These are phyloP conservation scores for Orbilia brochopaga DNA, from an alignment of 2,329 filamentous ascomycete species.

Conservation along the genomic window DNA sequence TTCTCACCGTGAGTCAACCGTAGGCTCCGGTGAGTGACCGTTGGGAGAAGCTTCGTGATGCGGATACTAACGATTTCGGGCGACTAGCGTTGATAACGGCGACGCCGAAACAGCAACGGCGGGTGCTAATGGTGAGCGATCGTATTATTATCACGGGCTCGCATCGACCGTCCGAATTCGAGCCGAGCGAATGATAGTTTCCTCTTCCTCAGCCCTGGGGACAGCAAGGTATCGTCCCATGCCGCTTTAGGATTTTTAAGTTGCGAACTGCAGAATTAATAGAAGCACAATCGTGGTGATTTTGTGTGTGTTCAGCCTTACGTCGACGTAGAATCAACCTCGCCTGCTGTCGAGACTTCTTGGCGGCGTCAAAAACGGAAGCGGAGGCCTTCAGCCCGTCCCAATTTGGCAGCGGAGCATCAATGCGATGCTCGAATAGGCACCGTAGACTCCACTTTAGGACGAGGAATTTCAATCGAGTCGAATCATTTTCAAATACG, in stretches of 20 bases:
- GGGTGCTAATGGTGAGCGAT: conserved; percentile 11
- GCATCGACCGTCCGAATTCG: conserved; percentile 5
- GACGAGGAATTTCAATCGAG: background rate
- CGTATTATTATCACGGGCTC: background rate
- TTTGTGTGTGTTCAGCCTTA: conserved; percentile 41
- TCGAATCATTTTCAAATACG: conserved; percentile 1
- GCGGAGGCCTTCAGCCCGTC: conserved; percentile 28
- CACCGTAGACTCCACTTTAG: conserved; percentile 12
- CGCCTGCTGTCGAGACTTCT: conserved; percentile 14
- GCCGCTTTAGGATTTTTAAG: background rate
- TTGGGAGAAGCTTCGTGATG: conserved; percentile 31
- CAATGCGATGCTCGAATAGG: conserved; percentile 34
- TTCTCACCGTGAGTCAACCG: conserved; percentile 18
- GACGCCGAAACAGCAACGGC: conserved; percentile 34
- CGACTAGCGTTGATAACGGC: conserved; percentile 31
- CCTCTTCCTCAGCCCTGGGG: conserved; percentile 3
- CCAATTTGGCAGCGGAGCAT: conserved; percentile 13
- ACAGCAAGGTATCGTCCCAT: background rate
- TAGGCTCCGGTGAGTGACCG: background rate
- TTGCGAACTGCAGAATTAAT: background rate
- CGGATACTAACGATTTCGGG: conserved; percentile 9
- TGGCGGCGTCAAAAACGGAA: conserved; percentile 24
- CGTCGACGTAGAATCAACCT: conserved; percentile 34
- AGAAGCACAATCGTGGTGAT: background rate
- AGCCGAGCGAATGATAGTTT: background rate